Evolutionary conservation across 2,329 filamentous ascomycete species (phyloP), one percentile per base, ranked within the genome.

Genomic region (Aspergillus aculeatinus): DNA sequence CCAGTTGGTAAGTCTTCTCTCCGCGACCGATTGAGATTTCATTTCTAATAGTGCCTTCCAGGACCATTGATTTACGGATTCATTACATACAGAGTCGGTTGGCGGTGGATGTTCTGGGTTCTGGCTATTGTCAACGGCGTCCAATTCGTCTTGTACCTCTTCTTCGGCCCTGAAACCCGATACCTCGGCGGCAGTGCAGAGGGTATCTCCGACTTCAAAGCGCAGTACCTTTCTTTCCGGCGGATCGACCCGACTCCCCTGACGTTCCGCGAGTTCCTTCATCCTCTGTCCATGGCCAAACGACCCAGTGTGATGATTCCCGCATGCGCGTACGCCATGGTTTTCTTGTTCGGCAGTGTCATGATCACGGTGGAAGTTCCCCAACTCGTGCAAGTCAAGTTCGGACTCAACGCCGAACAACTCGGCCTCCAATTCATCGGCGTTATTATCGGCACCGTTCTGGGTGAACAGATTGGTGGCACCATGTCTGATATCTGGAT

Each of bases 381-480:
- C 1, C 82, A 86, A 58, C 76, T 87, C 2, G 83, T 86, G 65
- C 76, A 80, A 4, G 72, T 78, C 44, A 83, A 82, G 61, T 88
- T 85, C 60, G 79, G 77, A 4, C 80, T 87, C 72, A 83, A 85
- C 68, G 70, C 82, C 0, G 80, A 87, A 69, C 81, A 87, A 60
- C 75, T 87, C 16, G 85, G 85, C 0, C 77, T 87, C 2, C 85
- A 88, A 62, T 85, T 85, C 67, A 71, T 87, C 3, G 81, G 80
- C 7, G 72, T 86, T 23, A 85, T 88, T 50, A 78, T 87, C 39
- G 85, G 86, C 3, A 82, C 81, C 0, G 68, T 87, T 2, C 75
- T 87, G 4, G 85, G 86, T 25, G 86, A 88, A 72, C 84, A 86
- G 65, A 70, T 87, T 19, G 85, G 84, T 21, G 85, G 85, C 1